These are phyloP conservation scores for Solanum hybrid DNA, from an alignment of 305 asterid genomes.

Conservation along the genomic window DNA sequence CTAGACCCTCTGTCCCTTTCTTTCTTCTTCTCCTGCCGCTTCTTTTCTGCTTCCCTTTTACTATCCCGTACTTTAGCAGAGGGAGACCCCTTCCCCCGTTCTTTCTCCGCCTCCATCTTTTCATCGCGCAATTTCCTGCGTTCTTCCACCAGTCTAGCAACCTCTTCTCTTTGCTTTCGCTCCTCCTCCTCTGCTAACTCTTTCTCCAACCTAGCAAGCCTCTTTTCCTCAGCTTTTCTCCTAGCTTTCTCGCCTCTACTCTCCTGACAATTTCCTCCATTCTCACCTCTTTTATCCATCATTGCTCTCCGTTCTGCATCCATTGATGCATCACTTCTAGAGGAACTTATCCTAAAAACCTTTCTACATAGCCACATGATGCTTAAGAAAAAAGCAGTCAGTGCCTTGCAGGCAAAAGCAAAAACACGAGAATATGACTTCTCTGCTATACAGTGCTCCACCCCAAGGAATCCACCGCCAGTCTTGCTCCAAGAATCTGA, in stretches of 20 bases:
- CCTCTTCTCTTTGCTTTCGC: conserved; percentile 95
- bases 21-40: conserved; percentile 62
- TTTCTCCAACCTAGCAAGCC: conserved; percentile 88
- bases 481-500: conserved; percentile 58
- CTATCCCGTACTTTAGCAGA: conserved; percentile 46
- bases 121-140: conserved; percentile 74
- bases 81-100: conserved; percentile 50
- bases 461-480: conserved; percentile 41
- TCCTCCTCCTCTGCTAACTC: conserved; percentile 93
- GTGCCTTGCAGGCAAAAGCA: conserved; percentile 47
- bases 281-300: conserved; percentile 60
- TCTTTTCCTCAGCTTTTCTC: conserved; percentile 91
- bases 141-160: conserved; percentile 93
- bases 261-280: conserved; percentile 66
- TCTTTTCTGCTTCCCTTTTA: conserved; percentile 69
- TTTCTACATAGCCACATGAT: conserved; percentile 74
- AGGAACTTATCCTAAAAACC: conserved; percentile 73
- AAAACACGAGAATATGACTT: conserved; percentile 64
- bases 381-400: conserved; percentile 41
- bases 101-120: conserved; percentile 69
- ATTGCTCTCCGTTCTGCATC: conserved; percentile 50
- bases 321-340: conserved; percentile 45
- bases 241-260: conserved; percentile 91
- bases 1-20: conserved; percentile 79
- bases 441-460: conserved; percentile 58